Percentiles rank a stretch among this genome's conserved stretches.
Conservation (phyloP, 768 basidiomycete species). For the Mycena latifolia region DNA sequence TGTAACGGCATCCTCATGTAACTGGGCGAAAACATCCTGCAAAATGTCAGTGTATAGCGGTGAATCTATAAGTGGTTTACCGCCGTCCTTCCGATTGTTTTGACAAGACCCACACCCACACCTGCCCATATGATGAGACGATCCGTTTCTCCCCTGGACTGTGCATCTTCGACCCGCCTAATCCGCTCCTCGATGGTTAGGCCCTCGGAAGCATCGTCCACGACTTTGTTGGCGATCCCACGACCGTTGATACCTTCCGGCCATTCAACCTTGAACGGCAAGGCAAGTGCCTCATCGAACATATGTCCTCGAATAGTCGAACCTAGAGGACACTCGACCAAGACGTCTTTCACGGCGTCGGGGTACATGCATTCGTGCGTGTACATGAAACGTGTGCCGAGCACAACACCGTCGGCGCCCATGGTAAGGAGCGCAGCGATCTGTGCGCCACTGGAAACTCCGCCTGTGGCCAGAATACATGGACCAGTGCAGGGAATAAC, state of each 20-base stretch:
- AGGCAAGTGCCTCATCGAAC: not conserved
- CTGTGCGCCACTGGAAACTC: conserved; percentile 64
- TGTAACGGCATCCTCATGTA: too few relatives aligned
- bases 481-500: conserved; percentile 41
- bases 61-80: too few relatives aligned
- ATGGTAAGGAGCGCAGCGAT: conserved; percentile 63
- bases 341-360: not conserved
- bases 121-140: not conserved
- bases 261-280: not conserved
- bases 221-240: not conserved
- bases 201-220: not conserved
- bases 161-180: not conserved
- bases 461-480: conserved; percentile 69
- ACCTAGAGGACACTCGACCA: not conserved
- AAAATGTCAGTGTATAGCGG: too few relatives aligned
- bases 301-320: not conserved
- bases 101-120: not conserved
- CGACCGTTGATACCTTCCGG: not conserved
- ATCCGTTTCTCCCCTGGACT: not conserved
- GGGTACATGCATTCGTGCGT: conserved; percentile 52
- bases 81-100: not conserved
- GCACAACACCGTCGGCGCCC: conserved; percentile 65
- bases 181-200: not conserved
- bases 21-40: too few relatives aligned
- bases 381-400: conserved; percentile 71